phyloP scores from a whole-genome alignment of 2,329 filamentous ascomycete species.

The Microsporum canis region DNA sequence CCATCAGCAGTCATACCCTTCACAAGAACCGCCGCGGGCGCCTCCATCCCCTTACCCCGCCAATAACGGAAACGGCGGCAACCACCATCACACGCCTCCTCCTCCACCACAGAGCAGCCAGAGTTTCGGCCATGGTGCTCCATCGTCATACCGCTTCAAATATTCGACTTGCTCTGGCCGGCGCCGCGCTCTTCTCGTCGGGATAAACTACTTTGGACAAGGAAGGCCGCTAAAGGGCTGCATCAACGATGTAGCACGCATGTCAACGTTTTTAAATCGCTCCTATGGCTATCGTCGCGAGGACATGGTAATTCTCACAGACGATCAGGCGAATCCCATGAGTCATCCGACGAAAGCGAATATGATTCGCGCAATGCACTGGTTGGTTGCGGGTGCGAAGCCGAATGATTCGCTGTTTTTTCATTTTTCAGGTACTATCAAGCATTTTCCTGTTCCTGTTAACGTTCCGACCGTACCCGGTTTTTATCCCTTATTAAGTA shows the following conservation, averaged over 20 bases:
- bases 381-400: background rate
- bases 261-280: constrained; percentile 2
- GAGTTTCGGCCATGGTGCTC: constrained; percentile 1
- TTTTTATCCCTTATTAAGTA: background rate
- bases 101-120: background rate
- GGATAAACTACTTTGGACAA: constrained; percentile 5
- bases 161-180: constrained; percentile 5
- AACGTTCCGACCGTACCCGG: background rate
- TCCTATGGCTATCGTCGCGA: constrained; percentile 3
- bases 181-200: background rate
- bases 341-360: constrained; percentile 3
- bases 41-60: background rate
- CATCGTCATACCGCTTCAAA: background rate
- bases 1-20: background rate
- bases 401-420: constrained; percentile 8
- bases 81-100: background rate
- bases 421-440: constrained; percentile 3
- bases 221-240: background rate
- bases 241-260: constrained; percentile 5
- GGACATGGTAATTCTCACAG: constrained; percentile 7
- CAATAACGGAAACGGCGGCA: constrained; percentile 26
- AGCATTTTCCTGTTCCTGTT: background rate
- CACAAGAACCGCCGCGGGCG: background rate
- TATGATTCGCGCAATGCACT: constrained; percentile 3
- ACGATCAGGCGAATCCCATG: constrained; percentile 4